A percentile compares a stretch with the other conserved stretches of the same genome.
phyloP scores from a whole-genome alignment of 305 asterid genomes.

The Fraxinus dipetala region DNA sequence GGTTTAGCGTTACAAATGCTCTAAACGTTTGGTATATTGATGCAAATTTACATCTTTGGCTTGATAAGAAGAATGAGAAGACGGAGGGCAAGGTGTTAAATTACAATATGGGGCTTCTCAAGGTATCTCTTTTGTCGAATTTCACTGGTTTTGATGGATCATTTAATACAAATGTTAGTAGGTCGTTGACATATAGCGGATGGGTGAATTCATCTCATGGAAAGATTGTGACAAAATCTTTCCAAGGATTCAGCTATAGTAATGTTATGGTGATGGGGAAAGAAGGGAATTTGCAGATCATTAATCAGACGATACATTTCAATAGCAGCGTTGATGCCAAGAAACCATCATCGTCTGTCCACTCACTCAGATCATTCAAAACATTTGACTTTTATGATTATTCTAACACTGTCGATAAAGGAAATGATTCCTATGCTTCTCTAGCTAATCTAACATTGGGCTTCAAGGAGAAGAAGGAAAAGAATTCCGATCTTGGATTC shows the following conservation, averaged over 20 bases:
- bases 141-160: conserved; percentile 64
- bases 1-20: conserved; percentile 67
- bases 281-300: conserved; percentile 54
- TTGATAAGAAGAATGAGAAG: conserved; percentile 47
- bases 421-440: conserved; percentile 42
- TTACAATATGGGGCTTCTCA: conserved; percentile 33
- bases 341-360: conserved; percentile 27
- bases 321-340: conserved; percentile 37
- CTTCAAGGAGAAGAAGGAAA: conserved; percentile 40
- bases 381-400: conserved; percentile 35
- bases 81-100: conserved; percentile 53
- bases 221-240: conserved; percentile 36
- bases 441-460: conserved; percentile 56
- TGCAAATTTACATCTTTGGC: conserved; percentile 94
- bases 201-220: conserved; percentile 79
- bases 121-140: conserved; percentile 34
- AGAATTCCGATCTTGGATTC: conserved; percentile 30
- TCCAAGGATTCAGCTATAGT: conserved; percentile 43
- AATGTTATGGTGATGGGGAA: conserved; percentile 59
- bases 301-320: conserved; percentile 56
- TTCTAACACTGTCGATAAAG: conserved; percentile 43
- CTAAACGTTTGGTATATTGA: conserved; percentile 79
- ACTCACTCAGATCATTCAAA: conserved; percentile 29
- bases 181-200: conserved; percentile 52
- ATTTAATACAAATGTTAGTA: conserved; percentile 43